A percentile compares a stretch with the other conserved stretches of the same genome.
These are phyloP conservation scores for Graphium sp. DNA, from an alignment of 2,329 filamentous ascomycete genomes.

Conservation along the genomic window DNA sequence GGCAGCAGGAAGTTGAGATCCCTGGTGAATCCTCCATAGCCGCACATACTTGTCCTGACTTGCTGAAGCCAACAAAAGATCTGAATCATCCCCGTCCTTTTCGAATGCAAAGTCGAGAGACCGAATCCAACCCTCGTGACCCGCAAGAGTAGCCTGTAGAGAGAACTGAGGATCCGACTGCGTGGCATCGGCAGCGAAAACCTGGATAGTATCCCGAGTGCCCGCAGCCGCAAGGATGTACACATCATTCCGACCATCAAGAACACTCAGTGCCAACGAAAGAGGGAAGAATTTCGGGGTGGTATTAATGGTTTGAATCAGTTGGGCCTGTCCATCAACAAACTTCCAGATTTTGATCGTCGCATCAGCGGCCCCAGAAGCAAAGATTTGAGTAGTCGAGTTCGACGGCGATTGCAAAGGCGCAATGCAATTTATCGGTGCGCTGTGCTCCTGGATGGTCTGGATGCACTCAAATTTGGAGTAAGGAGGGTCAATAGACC, in stretches of 20 bases:
- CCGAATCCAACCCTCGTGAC: constrained; percentile 90
- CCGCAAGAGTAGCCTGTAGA: constrained; percentile 60
- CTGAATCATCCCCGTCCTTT: constrained; percentile 29
- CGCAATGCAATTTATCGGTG: constrained; percentile 55
- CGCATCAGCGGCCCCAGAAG: constrained; percentile 71
- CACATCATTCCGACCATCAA: constrained; percentile 33
- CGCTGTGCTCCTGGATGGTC: constrained; percentile 46
- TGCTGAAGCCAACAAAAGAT: constrained; percentile 74
- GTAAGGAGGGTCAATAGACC: constrained; percentile 20
- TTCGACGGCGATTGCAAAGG: constrained; percentile 15
- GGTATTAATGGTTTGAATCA: constrained; percentile 55
- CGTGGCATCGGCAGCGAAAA: constrained; percentile 45
- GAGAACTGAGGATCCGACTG: constrained; percentile 34
- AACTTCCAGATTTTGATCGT: constrained; percentile 56
- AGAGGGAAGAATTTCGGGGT: constrained; percentile 71
- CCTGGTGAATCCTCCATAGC: constrained; percentile 72
- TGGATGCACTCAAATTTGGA: constrained; percentile 24
- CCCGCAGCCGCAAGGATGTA: constrained; percentile 71
- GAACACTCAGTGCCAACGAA: constrained; percentile 48
- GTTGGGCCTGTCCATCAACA: constrained; percentile 23
- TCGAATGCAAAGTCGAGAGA: constrained; percentile 66
- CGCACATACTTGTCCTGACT: constrained; percentile 97
- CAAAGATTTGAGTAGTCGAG: constrained; percentile 30
- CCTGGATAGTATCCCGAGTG: constrained; percentile 65
- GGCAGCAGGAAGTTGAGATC: constrained; percentile 43